A percentile compares a stretch with the other conserved stretches of the same genome.
phyloP scores from a whole-genome alignment of 2,329 filamentous ascomycete genomes.

The Hysterium pulicare region DNA sequence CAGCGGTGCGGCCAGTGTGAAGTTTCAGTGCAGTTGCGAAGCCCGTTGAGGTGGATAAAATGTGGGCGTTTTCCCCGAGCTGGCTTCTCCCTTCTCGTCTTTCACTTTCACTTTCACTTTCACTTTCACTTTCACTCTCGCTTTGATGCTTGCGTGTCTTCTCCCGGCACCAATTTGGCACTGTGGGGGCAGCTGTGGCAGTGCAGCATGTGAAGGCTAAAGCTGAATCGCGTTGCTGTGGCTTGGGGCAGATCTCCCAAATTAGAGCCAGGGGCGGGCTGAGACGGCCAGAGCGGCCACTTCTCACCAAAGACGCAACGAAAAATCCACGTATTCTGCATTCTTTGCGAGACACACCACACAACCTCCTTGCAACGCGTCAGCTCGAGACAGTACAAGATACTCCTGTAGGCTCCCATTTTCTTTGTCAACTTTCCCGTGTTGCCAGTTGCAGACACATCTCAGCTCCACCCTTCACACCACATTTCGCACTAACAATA shows the following conservation, averaged over 20 bases:
- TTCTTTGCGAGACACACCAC: not conserved
- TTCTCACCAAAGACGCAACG: no score
- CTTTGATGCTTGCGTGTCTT: not conserved
- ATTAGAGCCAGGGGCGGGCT: no score
- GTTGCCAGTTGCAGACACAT: constrained; percentile 20
- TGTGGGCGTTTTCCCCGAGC: not conserved
- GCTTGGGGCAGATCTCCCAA: no score
- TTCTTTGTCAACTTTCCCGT: constrained; percentile 8
- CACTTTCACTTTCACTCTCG: not conserved
- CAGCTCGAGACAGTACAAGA: constrained; percentile 13
- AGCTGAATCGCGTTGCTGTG: no score
- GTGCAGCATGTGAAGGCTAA: not conserved
- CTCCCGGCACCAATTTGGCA: not conserved
- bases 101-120: not conserved
- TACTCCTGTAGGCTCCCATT: constrained; percentile 27
- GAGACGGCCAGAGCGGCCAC: no score
- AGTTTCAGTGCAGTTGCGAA: constrained; percentile 1
- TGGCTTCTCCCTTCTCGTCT: not conserved
- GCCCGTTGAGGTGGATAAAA: not conserved
- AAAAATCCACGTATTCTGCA: no score
- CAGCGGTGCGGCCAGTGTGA: constrained; percentile 1
- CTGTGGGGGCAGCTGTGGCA: not conserved
- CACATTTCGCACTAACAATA: constrained; percentile 13
- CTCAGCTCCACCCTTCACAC: constrained; percentile 29
- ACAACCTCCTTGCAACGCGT: constrained; percentile 22